Percentiles rank a stretch among this genome's conserved stretches.
Evolutionary conservation across 1,139 yeast species (phyloP).

Genomic region (Meyerozyma smithsonii): DNA sequence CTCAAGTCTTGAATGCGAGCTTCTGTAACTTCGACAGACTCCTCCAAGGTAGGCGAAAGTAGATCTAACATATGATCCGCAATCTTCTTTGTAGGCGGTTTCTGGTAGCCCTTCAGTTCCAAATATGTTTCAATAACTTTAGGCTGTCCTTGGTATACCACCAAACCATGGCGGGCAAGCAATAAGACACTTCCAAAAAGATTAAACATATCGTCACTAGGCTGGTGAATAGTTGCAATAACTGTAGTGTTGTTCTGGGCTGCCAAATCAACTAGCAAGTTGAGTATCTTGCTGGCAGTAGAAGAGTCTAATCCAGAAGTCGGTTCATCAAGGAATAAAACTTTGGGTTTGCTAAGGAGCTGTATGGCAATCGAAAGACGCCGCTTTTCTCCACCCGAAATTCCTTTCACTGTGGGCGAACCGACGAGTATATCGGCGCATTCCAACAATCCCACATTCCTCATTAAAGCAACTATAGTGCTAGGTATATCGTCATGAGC

Average conservation of each 20-base stretch:
- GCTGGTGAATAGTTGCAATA: constrained; percentile 22
- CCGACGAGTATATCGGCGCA: constrained; percentile 24
- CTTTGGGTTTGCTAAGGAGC: constrained; percentile 19
- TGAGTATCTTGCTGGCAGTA: constrained; percentile 16
- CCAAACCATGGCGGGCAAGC: constrained; percentile 20
- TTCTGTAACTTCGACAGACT: constrained; percentile 10
- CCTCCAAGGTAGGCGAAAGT: constrained; percentile 13
- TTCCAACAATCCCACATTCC: constrained; percentile 19
- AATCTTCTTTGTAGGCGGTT: constrained; percentile 12
- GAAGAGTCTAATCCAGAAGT: constrained; percentile 23
- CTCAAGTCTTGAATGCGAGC: constrained; percentile 13
- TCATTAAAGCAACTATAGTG: constrained; percentile 13
- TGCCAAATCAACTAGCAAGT: constrained; percentile 15
- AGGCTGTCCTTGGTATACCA: constrained; percentile 17
- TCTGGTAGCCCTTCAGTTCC: constrained; percentile 10
- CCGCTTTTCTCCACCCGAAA: constrained; percentile 24
- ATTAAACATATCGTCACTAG: constrained; percentile 18
- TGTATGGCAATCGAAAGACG: constrained; percentile 23
- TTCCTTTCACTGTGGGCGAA: constrained; percentile 17
- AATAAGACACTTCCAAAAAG: constrained; percentile 18
- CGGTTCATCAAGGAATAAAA: constrained; percentile 23
- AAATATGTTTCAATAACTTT: constrained; percentile 12
- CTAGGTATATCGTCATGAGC: constrained; percentile 15
- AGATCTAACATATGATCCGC: constrained; percentile 19
- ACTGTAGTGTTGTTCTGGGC: constrained; percentile 17